Evolutionary conservation across 345 rosid genomes (phyloP), one percentile per base, ranked within the genome.

Genomic region (Durio zibethinus): DNA sequence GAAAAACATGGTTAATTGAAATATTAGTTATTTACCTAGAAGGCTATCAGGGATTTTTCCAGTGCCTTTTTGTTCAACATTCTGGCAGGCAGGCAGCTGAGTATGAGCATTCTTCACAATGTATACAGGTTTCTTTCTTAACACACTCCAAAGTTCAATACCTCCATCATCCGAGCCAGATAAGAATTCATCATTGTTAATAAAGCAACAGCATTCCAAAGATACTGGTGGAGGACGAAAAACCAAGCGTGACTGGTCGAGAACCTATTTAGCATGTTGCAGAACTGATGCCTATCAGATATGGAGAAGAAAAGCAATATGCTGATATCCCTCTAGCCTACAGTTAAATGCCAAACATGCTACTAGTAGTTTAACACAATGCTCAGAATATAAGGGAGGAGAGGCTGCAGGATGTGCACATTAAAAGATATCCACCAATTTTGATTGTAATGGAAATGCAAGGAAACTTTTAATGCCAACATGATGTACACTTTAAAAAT

Each of bases 121-220:
- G 86, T 72, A 83, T 27, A 87, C 80, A 2, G 99, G 98, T 83
- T 93, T 97, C 91, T 94, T 97, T 68, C 86, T 90, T 73, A 84
- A 73, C 31, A 76, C 18, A 31, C 77, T 83, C 98, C 99, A 94
- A 18, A 94, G 92, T 75, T 89, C 92, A 83, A 94, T 67, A 80
- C 90, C 89, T 83, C 99, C 98, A 82, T 94, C 90, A 87, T 97
- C 99, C 1, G 98, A 94, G 80, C 99, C 98, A 81, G 98, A 87
- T 74, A 97, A 81, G 83, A 90, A 97, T 76, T 97, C 96, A 71
- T 86, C 88, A 40, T 92, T 91, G 82, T 88, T 86, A 81, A 97
- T 83, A 81, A 97, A 90, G 85, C 97, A 88, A 76, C 98, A 89
- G 81, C 98, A 91, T 84, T 97, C 99, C 78, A 97, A 87, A 82